Conservation (phyloP, 75 land plant genomes). For the Pinus albicaulis region DNA sequence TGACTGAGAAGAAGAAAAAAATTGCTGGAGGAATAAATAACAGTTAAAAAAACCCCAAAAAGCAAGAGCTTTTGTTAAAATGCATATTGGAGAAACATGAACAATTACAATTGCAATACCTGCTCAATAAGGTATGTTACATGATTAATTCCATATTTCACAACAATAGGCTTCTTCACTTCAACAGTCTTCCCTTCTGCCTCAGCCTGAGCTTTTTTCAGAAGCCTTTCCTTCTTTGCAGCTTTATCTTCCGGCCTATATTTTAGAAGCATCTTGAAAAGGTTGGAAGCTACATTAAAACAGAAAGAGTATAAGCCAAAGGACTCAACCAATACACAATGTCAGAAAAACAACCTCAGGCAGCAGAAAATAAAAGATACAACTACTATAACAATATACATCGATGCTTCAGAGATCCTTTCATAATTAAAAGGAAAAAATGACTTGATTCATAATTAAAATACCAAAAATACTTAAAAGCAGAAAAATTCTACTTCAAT, state of each 20-base stretch:
- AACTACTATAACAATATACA: too few relatives aligned
- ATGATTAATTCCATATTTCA: constrained; percentile 70
- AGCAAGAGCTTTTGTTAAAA: not conserved
- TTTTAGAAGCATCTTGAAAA: constrained; percentile 76
- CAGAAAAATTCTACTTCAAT: too few relatives aligned
- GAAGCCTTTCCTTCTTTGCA: constrained; percentile 58
- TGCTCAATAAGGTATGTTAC: constrained; percentile 77
- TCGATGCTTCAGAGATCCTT: too few relatives aligned
- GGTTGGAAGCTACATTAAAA: constrained; percentile 37
- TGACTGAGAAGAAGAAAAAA: not conserved
- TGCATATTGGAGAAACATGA: not conserved
- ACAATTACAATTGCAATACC: constrained; percentile 16
- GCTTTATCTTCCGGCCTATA: constrained; percentile 76
- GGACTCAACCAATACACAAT: not conserved
- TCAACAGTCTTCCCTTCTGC: constrained; percentile 52
- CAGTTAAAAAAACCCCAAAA: not conserved
- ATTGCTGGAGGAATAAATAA: not conserved
- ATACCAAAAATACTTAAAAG: too few relatives aligned
- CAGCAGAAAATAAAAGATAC: not conserved
- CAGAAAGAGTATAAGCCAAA: not conserved
- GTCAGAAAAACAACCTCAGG: not conserved
- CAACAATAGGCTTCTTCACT: constrained; percentile 69
- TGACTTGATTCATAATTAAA: too few relatives aligned
- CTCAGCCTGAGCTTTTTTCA: constrained; percentile 71
- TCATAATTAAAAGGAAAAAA: too few relatives aligned